A percentile compares a stretch with the other conserved stretches of the same genome.
Conservation (phyloP, 345 rosid genomes). For the Hibiscus mutabilis region DNA sequence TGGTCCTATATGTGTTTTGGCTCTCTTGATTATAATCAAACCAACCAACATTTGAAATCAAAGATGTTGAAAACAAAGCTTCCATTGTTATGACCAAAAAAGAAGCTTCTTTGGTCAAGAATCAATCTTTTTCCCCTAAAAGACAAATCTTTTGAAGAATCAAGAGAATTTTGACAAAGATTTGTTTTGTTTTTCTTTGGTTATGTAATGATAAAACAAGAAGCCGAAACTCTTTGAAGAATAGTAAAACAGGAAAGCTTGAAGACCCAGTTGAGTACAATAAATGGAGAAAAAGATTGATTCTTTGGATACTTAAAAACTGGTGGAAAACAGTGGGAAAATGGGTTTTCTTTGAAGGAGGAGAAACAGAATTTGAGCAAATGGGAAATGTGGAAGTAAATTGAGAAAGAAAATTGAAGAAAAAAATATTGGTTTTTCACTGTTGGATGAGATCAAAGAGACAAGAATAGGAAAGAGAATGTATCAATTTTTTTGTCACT, state of each 20-base stretch:
- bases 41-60: slow-evolving; percentile 21
- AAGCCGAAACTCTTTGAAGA: background rate
- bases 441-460: slow-evolving; percentile 11
- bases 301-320: background rate
- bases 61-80: slow-evolving; percentile 29
- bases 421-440: background rate
- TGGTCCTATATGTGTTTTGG: slow-evolving; percentile 41
- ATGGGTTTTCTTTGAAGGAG: background rate
- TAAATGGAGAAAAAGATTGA: background rate
- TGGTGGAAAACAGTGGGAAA: slow-evolving; percentile 11
- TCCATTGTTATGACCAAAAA: slow-evolving; percentile 34
- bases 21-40: background rate
- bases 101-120: slow-evolving; percentile 21
- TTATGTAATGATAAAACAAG: background rate
- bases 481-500: no score
- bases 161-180: slow-evolving; percentile 25
- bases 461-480: no score
- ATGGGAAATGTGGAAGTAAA: background rate
- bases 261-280: slow-evolving; percentile 9
- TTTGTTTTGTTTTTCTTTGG: background rate
- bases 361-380: background rate
- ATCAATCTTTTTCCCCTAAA: slow-evolving; percentile 23
- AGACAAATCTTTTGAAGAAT: slow-evolving; percentile 20
- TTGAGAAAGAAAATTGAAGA: background rate
- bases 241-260: no score